phyloP scores from a whole-genome alignment of 106 monocot species.

The Apostasia shenzhenica region DNA sequence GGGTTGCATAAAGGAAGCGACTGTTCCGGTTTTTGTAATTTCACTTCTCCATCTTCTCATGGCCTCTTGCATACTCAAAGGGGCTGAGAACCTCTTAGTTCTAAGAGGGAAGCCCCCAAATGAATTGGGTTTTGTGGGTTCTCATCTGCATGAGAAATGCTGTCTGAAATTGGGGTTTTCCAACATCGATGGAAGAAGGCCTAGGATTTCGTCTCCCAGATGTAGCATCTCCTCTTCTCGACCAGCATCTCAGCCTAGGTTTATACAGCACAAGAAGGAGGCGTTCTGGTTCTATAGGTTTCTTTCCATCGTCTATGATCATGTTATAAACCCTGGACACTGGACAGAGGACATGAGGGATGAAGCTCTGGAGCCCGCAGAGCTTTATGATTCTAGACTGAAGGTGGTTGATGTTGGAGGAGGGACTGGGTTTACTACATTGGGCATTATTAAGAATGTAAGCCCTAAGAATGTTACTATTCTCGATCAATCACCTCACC shows the following conservation, averaged over 20 bases:
- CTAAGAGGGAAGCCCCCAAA: conserved; percentile 14
- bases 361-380: conserved; percentile 88
- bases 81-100: conserved; percentile 43
- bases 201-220: conserved; percentile 2
- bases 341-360: conserved; percentile 99
- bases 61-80: conserved; percentile 55
- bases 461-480: conserved; percentile 83
- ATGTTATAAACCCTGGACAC: conserved; percentile 84
- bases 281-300: conserved; percentile 99
- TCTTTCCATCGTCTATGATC: conserved; percentile 91
- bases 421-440: conserved; percentile 87
- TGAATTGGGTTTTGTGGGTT: conserved; percentile 31
- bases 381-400: conserved; percentile 44
- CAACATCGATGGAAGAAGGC: neutral
- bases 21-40: neutral
- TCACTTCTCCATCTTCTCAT: conserved; percentile 10
- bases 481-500: conserved; percentile 94
- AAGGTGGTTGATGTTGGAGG: conserved; percentile 95
- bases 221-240: conserved; percentile 64
- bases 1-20: neutral
- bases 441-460: conserved; percentile 82
- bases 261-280: conserved; percentile 98
- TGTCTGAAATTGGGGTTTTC: conserved; percentile 13
- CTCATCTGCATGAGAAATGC: conserved; percentile 26
- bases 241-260: conserved; percentile 69